Conservation (phyloP, 2,329 filamentous ascomycete species). For the Mariannaea sp. region DNA sequence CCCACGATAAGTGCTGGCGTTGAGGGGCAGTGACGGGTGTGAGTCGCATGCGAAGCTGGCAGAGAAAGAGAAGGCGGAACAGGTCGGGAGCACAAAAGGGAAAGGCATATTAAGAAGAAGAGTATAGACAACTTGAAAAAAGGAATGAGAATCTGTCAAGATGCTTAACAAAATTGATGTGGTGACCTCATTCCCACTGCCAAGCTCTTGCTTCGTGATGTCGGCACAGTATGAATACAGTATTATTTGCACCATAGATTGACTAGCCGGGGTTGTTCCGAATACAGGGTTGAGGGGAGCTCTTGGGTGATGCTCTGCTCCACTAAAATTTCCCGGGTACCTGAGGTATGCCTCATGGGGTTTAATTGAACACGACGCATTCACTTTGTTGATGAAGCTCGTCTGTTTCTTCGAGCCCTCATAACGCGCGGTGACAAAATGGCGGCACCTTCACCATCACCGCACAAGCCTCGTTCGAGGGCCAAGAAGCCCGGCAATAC, state of each 20-base stretch:
- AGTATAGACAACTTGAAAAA: too few species aligned
- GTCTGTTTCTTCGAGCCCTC: constrained; percentile 14
- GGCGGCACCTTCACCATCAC: constrained; percentile 58
- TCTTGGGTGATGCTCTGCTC: constrained; percentile 21
- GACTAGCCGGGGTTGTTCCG: constrained; percentile 28
- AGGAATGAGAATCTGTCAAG: too few species aligned
- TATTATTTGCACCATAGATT: background rate
- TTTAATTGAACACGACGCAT: constrained; percentile 17
- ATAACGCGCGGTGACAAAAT: constrained; percentile 48
- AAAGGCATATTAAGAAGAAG: constrained; percentile 73
- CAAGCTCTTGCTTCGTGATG: constrained; percentile 32
- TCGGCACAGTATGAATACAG: constrained; percentile 30
- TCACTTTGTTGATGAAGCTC: constrained; percentile 28
- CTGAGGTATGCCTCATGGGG: background rate
- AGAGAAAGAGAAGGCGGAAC: constrained; percentile 83
- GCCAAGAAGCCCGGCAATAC: constrained; percentile 54
- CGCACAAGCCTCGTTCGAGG: constrained; percentile 65
- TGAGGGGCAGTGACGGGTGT: constrained; percentile 86
- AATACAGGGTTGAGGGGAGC: constrained; percentile 26
- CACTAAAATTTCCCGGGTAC: constrained; percentile 25
- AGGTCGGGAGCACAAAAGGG: constrained; percentile 86
- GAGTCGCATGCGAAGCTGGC: constrained; percentile 76
- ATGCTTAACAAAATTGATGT: background rate
- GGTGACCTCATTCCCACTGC: constrained; percentile 19
- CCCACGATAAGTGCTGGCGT: constrained; percentile 81